phyloP scores from a whole-genome alignment of 1,284 basidiomycete genomes.

The Boletellus deceptivus region DNA sequence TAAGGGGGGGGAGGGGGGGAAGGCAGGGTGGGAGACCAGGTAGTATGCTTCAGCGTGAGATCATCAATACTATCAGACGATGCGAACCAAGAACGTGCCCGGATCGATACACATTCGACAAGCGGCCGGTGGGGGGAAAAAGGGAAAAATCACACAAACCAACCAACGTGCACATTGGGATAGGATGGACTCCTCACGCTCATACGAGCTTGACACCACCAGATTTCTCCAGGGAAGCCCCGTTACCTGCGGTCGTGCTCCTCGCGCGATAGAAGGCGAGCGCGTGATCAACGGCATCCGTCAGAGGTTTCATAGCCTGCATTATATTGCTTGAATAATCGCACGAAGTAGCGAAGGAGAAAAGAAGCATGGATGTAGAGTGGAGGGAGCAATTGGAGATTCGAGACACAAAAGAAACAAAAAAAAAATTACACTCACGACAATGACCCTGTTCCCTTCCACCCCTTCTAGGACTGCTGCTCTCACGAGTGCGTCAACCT shows the following conservation, averaged over 20 bases:
- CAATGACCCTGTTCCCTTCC: slow-evolving; percentile 63
- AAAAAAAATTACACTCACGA: slow-evolving; percentile 46
- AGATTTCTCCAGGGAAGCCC: slow-evolving; percentile 10
- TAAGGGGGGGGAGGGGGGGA: too few species aligned
- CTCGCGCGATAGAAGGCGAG: slow-evolving; percentile 53
- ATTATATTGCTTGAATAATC: not conserved
- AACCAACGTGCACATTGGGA: too few species aligned
- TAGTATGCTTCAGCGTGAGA: too few species aligned
- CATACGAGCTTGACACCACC: slow-evolving; percentile 13
- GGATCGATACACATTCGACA: too few species aligned
- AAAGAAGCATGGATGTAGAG: not conserved
- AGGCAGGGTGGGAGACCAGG: too few species aligned
- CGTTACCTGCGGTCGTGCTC: slow-evolving; percentile 15
- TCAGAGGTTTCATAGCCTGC: slow-evolving; percentile 78
- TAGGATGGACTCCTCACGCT: not conserved
- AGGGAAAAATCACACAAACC: too few species aligned
- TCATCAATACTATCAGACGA: too few species aligned
- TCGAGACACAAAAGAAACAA: not conserved
- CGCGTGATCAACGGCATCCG: slow-evolving; percentile 78
- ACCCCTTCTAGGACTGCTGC: slow-evolving; percentile 60
- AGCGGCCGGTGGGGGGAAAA: too few species aligned
- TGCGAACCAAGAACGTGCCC: too few species aligned
- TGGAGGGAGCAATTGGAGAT: not conserved
- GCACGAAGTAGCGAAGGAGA: not conserved
- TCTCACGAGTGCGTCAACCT: slow-evolving; percentile 73